Percentiles rank a stretch among this genome's conserved stretches.
These are phyloP conservation scores for Diaporthe destruens DNA, from an alignment of 2,329 filamentous ascomycete genomes.

Conservation along the genomic window DNA sequence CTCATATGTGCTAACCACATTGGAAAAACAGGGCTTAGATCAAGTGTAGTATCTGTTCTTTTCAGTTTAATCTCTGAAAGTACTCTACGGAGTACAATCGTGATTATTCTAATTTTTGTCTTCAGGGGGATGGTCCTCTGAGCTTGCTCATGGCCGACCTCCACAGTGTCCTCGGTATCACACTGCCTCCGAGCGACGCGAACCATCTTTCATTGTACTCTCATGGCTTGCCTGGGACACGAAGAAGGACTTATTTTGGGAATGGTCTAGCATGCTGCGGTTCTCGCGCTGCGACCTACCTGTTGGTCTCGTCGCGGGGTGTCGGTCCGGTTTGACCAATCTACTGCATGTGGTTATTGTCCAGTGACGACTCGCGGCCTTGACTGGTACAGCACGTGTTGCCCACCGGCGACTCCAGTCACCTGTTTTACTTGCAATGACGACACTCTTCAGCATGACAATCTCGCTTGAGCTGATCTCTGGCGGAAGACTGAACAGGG, in stretches of 20 bases:
- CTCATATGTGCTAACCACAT: neutral
- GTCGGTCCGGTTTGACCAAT: neutral
- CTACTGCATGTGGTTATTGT: neutral
- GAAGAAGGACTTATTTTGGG: conserved; percentile 61
- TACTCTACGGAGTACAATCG: conserved; percentile 71
- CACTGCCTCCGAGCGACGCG: conserved; percentile 78
- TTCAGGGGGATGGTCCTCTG: conserved; percentile 64
- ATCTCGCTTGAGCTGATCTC: neutral
- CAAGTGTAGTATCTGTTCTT: conserved; percentile 87
- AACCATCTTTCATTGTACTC: conserved; percentile 71
- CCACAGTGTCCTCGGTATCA: conserved; percentile 79
- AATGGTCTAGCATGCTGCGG: neutral
- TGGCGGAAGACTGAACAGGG: no score
- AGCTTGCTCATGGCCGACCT: conserved; percentile 73
- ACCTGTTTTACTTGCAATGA: neutral
- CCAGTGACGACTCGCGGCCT: neutral
- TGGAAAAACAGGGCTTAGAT: conserved; percentile 63
- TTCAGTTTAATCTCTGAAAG: conserved; percentile 87
- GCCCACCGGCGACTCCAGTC: neutral
- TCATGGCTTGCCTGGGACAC: conserved; percentile 62
- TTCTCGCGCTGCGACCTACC: no score
- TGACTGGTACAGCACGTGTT: neutral
- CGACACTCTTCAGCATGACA: neutral
- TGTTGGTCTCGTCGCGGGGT: neutral
- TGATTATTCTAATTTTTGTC: conserved; percentile 82